Evolutionary conservation across 140 eudicot genomes (phyloP), one percentile per base, ranked within the genome.

Genomic region (Cichorium intybus): DNA sequence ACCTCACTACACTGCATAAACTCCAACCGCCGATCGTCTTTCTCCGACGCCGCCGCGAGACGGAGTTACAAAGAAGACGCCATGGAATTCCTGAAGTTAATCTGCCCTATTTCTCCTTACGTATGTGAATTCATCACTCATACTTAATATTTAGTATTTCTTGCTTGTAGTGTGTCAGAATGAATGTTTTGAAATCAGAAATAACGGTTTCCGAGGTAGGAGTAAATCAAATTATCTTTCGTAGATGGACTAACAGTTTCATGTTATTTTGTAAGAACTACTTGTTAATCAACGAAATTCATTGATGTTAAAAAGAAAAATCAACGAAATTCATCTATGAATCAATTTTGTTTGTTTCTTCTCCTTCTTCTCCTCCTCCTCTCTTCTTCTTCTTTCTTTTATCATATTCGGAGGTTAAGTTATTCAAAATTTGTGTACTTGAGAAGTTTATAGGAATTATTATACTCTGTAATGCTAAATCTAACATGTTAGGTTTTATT

Each of bases 91-190:
- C 5, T 82, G 56, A 77, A 71, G 59, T 70, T 67, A 16, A 45
- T 90, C 21, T 90, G 95, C 85, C 90, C 97, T 63, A 72, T 23
- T 12, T 90, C 95, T 64, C 89, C 93, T 53, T 68, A 80, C 62
- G 97, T 90, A 90, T 14, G 89, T 55, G 8, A 23, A 1, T 66
- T 24, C 50, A 43, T 34, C 56, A 31, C 43, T 59, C 49, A 21
- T 37, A 24, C 28, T 43, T 5, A 5, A 55, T 41, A 14, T 21
- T 35, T 0, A 16, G 10, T 23, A 5, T 34, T 48, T 18, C 10
- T 11, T 26, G 52, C 15, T n/a, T 29, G 51, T 46, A 57, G 46
- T 24, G 52, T 47, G 10, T 58, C 24, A 9, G 33, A 45, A 51
- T 37, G 31, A 29, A 16, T 46, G 69, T 48, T 70, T 49, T 60